Evolutionary conservation across 208 protist species (phyloP).

Genomic region (Crithidia expoeki): DNA sequence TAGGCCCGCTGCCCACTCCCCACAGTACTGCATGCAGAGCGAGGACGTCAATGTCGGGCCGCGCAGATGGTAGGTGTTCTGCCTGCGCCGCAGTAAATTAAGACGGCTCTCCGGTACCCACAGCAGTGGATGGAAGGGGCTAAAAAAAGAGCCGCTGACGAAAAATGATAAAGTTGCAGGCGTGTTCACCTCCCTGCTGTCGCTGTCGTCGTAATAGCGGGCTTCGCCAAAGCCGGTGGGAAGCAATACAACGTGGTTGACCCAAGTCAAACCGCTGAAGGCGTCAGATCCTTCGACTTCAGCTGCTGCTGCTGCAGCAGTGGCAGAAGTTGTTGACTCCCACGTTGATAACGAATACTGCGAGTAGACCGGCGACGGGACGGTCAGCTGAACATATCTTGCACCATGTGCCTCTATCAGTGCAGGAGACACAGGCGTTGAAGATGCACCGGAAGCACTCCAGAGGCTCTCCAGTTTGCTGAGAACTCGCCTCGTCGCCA

Average conservation of each 20-base stretch:
- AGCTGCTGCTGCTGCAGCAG: neutral
- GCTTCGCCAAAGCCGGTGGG: conserved; percentile 45
- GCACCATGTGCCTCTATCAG: conserved; percentile 15
- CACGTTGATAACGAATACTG: neutral
- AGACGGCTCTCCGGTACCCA: conserved; percentile 15
- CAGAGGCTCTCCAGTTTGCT: conserved; percentile 1
- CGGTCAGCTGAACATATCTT: conserved; percentile 16
- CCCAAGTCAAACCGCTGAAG: conserved; percentile 36
- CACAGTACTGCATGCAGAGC: conserved; percentile 49
- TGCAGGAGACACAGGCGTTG: neutral
- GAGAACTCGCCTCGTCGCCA: conserved; percentile 13
- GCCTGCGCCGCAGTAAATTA: neutral
- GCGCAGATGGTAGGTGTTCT: neutral
- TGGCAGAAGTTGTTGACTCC: neutral
- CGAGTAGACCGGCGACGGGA: conserved; percentile 4
- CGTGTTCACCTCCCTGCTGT: neutral
- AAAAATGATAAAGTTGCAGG: neutral
- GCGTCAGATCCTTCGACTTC: neutral
- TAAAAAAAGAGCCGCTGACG: neutral
- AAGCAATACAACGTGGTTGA: conserved; percentile 22
- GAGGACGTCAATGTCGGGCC: neutral
- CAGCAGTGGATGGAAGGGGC: conserved; percentile 20
- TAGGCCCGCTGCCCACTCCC: conserved; percentile 51
- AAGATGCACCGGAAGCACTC: neutral
- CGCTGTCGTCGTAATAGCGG: neutral